Base-by-base conservation (phyloP, 2,329 filamentous ascomycete genomes). In the Didymella glomerata region DNA sequence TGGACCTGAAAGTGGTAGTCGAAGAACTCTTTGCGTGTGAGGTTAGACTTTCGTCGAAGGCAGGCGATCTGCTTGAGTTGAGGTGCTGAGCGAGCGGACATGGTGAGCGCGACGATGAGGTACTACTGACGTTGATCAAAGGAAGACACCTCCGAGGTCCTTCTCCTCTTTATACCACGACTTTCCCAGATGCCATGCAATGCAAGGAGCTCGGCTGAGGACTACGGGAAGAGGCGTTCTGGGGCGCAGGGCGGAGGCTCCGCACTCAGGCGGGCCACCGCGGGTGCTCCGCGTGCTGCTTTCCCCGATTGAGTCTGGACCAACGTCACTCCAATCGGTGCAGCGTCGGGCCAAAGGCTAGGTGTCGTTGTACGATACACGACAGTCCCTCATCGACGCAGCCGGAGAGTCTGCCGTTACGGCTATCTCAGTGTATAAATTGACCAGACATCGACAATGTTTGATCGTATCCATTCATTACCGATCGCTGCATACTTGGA, bases 1-100 rank as follows among this genome's bases (percentile, higher is more conserved):
- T 54, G 51, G 16, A 48, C 44, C 10, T 30, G 44, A 14, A 54
- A 54, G 42, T 54, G 51, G 30, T 54, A 48, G 41, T 54, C 51
- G 18, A 54, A 48, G 51, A 54, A 41, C 20, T 54, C 42, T n/a
- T 48, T 54, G 25, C 51, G 51, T 18, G 51, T 54, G 8, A 54
- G 16, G 28, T 54, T 48, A 9, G 51, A 20, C 25, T 40, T 54
- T 38, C 51, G 28, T 30, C 42, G 51, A 7, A 54, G 20, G 24
- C 42, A 47, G 9, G 51, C 51, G 14, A 48, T 54, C 27, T 47
- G 41, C 51, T 54, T 48, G n/a, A 54, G 51, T 5, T 38, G 51
- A 36, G 42, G 48, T 30, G 30, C 5, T 13, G 30, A 27, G 22
- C 14, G 30, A 28, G 48, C 42, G 22, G 48, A 25, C 34, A 42